A percentile compares a stretch with the other conserved stretches of the same genome.
Conservation (phyloP, 2,329 filamentous ascomycete genomes). For the Verticillium nubilum region DNA sequence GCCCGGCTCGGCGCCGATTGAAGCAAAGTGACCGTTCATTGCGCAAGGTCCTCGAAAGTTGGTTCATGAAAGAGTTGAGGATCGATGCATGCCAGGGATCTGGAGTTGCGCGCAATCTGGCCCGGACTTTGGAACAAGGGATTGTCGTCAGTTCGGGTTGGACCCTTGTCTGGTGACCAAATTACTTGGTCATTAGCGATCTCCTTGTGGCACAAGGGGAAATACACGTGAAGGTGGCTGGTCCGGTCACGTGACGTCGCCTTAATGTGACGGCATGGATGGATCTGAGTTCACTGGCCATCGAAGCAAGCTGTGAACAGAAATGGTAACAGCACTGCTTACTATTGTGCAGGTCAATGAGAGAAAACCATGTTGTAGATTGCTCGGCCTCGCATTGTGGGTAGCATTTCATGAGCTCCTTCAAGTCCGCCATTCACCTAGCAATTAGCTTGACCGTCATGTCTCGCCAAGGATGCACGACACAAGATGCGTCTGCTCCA, state of each 20-base stretch:
- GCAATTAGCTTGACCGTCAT: not conserved
- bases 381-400: too few relatives aligned
- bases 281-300: too few relatives aligned
- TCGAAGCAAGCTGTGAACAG: too few relatives aligned
- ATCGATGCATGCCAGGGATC: not conserved
- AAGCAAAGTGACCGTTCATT: constrained; percentile 79
- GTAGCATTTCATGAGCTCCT: too few relatives aligned
- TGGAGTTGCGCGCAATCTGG: not conserved
- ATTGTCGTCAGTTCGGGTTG: not conserved
- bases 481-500: not conserved
- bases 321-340: too few relatives aligned
- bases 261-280: too few relatives aligned
- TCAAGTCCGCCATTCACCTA: not conserved
- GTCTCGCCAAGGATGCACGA: not conserved
- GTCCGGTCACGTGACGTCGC: not conserved
- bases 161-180: not conserved
- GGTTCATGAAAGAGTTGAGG: not conserved
- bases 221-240: not conserved
- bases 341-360: too few relatives aligned
- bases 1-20: constrained; percentile 60
- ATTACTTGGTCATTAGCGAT: not conserved
- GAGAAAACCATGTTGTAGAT: too few relatives aligned
- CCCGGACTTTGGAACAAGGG: not conserved
- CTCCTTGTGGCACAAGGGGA: not conserved
- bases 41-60: not conserved